Percentiles rank a stretch among this genome's conserved stretches.
Evolutionary conservation across 2,329 filamentous ascomycete genomes (phyloP).

Genomic region (Epichloe elymi): DNA sequence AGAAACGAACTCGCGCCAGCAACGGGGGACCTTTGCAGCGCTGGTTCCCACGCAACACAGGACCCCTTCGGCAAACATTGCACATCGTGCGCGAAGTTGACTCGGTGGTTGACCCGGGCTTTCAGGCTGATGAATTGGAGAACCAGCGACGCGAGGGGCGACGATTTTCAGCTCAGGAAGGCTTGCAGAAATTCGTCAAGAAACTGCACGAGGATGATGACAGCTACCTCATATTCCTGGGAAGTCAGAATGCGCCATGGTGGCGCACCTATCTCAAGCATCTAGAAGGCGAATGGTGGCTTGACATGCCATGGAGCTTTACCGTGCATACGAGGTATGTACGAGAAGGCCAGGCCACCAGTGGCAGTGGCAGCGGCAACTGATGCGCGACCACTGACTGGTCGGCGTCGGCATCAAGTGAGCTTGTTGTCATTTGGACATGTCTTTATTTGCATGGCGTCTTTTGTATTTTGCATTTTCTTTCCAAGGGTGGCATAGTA

Average conservation of each 20-base stretch:
- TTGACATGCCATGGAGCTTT: conserved; percentile 15
- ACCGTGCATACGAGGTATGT: conserved; percentile 10
- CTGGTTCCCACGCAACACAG: conserved; percentile 11
- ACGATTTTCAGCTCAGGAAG: conserved; percentile 9
- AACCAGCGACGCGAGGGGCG: conserved; percentile 12
- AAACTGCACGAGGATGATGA: conserved; percentile 10
- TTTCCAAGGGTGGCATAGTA: background rate
- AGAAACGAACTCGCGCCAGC: conserved; percentile 11
- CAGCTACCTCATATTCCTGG: conserved; percentile 15
- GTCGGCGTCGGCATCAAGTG: background rate
- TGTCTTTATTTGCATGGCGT: background rate
- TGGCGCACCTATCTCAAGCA: conserved; percentile 13
- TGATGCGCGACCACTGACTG: background rate
- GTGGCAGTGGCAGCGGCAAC: too few species aligned
- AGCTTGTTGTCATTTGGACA: background rate
- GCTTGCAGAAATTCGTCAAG: conserved; percentile 11
- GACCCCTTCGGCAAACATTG: conserved; percentile 13
- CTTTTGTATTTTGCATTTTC: background rate
- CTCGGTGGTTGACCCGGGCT: conserved; percentile 14
- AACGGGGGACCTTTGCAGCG: conserved; percentile 11
- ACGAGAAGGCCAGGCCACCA: background rate
- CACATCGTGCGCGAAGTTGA: conserved; percentile 16
- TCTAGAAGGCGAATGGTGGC: conserved; percentile 16
- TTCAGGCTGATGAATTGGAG: conserved; percentile 12
- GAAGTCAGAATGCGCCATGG: conserved; percentile 15